phyloP scores from a whole-genome alignment of 805 yeast species.

The Ogataea nitratoaversa region DNA sequence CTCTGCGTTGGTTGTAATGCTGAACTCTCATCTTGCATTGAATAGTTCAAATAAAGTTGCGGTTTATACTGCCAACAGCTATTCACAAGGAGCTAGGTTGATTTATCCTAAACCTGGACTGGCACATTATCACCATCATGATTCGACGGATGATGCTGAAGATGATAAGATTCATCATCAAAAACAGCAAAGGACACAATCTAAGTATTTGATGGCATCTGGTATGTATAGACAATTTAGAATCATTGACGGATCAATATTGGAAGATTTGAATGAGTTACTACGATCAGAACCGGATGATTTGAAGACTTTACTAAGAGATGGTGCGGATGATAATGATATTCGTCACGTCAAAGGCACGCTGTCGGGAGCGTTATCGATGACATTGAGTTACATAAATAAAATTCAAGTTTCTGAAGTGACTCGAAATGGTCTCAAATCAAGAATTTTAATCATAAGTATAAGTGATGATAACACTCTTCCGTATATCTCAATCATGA shows the following conservation, averaged over 20 bases:
- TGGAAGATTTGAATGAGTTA: conserved; percentile 51
- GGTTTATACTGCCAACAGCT: conserved; percentile 69
- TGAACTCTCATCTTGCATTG: conserved; percentile 84
- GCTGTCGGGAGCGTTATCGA: conserved; percentile 74
- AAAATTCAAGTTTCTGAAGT: conserved; percentile 50
- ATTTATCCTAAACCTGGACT: conserved; percentile 53
- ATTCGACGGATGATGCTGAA: background rate
- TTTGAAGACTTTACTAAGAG: conserved; percentile 16
- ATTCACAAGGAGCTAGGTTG: conserved; percentile 52
- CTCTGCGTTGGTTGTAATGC: conserved; percentile 63
- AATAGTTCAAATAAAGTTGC: conserved; percentile 83
- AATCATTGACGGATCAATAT: conserved; percentile 68
- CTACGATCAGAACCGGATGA: conserved; percentile 31
- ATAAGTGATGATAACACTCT: conserved; percentile 71
- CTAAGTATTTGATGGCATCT: conserved; percentile 36
- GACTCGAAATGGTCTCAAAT: conserved; percentile 44
- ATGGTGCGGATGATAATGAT: conserved; percentile 11
- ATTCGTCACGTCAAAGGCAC: conserved; percentile 40
- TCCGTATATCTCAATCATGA: conserved; percentile 91
- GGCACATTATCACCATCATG: conserved; percentile 3
- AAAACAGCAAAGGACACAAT: conserved; percentile 4
- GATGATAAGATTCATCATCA: conserved; percentile 1
- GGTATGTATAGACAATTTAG: conserved; percentile 86
- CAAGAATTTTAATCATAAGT: conserved; percentile 60
- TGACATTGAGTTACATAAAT: conserved; percentile 78